phyloP scores from a whole-genome alignment of 495 filamentous ascomycete genomes.

The Trypethelium eluteriae region DNA sequence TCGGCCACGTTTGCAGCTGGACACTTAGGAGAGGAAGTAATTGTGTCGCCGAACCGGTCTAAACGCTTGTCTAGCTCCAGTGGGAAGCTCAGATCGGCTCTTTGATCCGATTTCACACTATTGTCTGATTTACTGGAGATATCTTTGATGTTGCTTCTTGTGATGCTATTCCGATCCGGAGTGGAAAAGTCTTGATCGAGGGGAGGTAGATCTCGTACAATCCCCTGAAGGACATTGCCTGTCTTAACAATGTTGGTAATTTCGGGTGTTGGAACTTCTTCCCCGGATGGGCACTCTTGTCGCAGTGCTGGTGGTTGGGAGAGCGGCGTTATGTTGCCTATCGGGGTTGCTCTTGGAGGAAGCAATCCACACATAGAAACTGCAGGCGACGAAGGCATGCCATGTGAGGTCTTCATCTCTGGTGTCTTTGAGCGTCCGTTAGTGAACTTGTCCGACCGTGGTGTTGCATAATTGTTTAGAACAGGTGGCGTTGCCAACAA shows the following conservation, averaged over 20 bases:
- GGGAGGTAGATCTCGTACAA: constrained; percentile 30
- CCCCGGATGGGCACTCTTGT: constrained; percentile 13
- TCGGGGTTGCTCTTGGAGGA: neutral
- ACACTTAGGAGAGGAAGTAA: neutral
- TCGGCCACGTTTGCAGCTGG: neutral
- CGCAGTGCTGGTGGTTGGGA: constrained; percentile 10
- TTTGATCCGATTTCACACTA: neutral
- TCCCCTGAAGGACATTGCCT: constrained; percentile 43
- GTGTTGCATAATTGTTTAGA: too few species aligned
- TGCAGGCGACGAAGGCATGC: neutral
- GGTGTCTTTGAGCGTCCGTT: neutral
- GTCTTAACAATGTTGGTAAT: constrained; percentile 41
- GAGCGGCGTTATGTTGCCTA: constrained; percentile 27
- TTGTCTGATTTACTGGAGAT: neutral
- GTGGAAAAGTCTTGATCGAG: neutral
- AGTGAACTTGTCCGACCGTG: too few species aligned
- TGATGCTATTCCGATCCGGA: neutral
- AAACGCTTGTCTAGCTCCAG: neutral
- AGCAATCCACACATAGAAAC: neutral
- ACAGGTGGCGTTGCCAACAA: neutral
- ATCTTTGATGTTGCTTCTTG: neutral
- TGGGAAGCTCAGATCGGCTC: neutral
- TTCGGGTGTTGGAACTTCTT: constrained; percentile 31
- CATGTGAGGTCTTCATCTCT: neutral
- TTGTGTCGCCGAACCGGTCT: neutral